Evolutionary conservation across 208 protist species (phyloP), one percentile per base, ranked within the genome.

Genomic region (Angomonas ambiguus): DNA sequence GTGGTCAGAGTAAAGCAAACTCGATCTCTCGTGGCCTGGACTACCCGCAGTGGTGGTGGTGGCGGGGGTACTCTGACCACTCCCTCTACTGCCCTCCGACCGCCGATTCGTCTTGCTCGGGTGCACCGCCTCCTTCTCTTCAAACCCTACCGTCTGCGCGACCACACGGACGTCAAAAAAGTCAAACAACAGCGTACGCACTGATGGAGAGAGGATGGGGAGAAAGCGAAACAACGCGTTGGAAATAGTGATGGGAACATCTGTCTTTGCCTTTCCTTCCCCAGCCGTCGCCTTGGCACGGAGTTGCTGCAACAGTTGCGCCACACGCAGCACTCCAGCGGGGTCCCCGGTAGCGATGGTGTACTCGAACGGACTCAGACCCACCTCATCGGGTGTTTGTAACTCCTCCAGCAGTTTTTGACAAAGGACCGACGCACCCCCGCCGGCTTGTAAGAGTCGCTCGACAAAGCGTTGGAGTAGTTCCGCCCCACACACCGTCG

Each of bases 131-230:
- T 38, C 71, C 2, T 25, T 22, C 31, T 22, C 72, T 8, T 48
- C 28, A 49, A 90, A 90, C 31, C 82, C 85, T 30, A 79, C 77
- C 24, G 71, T 62, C 34, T 67, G 76, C 57, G 72, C 72, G 24
- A 82, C 83, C 4, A 77, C 75, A 55, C 55, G 64, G 25, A 94
- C 67, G 25, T 67, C 74, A 61, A 94, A 87, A 30, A 91, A 62
- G 56, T 94, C 88, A 62, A 88, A 89, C 22, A 94, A 60, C 28
- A 92, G 48, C 31, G 80, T 74, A 48, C 85, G 88, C 41, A 92
- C 81, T 1, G 79, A 60, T 4, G 88, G 88, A 32, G 83, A 86
- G 6, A 92, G 53, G 41, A 35, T 67, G n/a, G 81, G 80, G 27
- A 92, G 64, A 42, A 79, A 76, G 11, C 65, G 53, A 53, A 91